Evolutionary conservation across 176 grass and related monocot species (phyloP).

Genomic region (Dactylis glomerata): DNA sequence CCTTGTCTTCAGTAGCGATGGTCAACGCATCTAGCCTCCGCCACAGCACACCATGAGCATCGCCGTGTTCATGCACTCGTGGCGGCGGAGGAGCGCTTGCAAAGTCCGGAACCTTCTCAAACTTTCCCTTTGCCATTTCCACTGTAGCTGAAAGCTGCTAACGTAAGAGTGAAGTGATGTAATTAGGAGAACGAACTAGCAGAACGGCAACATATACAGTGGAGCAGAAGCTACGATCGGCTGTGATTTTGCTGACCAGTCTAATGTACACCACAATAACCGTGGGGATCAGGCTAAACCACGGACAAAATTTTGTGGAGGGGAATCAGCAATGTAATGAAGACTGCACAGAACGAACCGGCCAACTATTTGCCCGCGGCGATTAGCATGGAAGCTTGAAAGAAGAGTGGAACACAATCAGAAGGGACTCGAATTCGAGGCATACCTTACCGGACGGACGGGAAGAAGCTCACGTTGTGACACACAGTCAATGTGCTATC

Average conservation of each 20-base stretch:
- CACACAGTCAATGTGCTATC: too few relatives aligned
- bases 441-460: not conserved
- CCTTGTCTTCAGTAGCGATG: not conserved
- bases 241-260: too few relatives aligned
- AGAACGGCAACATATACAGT: not conserved
- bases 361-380: too few relatives aligned
- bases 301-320: too few relatives aligned
- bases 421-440: not conserved
- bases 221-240: too few relatives aligned
- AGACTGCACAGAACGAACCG: too few relatives aligned
- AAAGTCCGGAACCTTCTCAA: not conserved
- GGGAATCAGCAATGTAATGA: too few relatives aligned
- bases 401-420: not conserved
- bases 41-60: not conserved
- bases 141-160: not conserved
- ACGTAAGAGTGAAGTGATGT: not conserved
- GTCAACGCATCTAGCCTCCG: not conserved
- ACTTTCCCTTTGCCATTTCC: not conserved
- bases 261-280: too few relatives aligned
- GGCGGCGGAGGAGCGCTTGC: not conserved
- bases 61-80: not conserved
- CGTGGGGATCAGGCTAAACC: too few relatives aligned
- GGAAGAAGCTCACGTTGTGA: not conserved
- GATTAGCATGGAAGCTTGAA: not conserved
- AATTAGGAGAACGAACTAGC: not conserved